These are phyloP conservation scores for Pythium apleroticum DNA, from an alignment of 352 stramenopile species.

Conservation along the genomic window DNA sequence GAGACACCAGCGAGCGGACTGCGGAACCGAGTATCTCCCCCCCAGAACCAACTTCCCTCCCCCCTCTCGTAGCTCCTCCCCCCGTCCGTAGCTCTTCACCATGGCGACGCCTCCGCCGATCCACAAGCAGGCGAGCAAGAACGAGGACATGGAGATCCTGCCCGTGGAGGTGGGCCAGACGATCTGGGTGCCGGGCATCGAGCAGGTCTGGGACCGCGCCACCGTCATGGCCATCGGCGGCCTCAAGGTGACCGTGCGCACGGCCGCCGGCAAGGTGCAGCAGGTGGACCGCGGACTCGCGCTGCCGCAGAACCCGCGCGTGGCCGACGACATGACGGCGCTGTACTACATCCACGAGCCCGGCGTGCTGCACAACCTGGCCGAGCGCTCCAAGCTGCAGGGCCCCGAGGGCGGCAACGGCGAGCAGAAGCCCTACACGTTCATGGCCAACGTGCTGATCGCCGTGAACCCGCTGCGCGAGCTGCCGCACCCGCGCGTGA, in stretches of 20 bases:
- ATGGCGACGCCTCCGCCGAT: conserved; percentile 75
- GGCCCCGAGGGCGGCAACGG: conserved; percentile 51
- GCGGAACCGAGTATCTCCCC: background rate
- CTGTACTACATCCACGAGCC: conserved; percentile 95
- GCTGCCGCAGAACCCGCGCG: conserved; percentile 76
- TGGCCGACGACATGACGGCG: conserved; percentile 93
- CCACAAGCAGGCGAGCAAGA: conserved; percentile 67
- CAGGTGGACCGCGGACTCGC: conserved; percentile 78
- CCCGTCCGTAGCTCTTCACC: background rate
- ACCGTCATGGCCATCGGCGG: conserved; percentile 84
- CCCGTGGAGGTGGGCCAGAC: conserved; percentile 70
- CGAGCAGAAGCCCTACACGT: conserved; percentile 88
- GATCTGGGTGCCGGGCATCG: conserved; percentile 74
- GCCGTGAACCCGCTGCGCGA: conserved; percentile 90
- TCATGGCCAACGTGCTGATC: conserved; percentile 94
- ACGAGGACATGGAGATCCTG: conserved; percentile 62
- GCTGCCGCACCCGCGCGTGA: conserved; percentile 76
- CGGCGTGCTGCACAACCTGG: conserved; percentile 94
- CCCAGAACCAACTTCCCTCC: background rate
- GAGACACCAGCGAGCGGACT: conserved; percentile 1
- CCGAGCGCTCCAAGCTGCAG: conserved; percentile 87
- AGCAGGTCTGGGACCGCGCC: conserved; percentile 78
- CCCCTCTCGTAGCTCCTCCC: conserved; percentile 8
- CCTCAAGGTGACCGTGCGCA: conserved; percentile 86
- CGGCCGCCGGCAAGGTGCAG: conserved; percentile 80